Conservation (phyloP, 1,284 basidiomycete species). For the Anthracocystis setariae region DNA sequence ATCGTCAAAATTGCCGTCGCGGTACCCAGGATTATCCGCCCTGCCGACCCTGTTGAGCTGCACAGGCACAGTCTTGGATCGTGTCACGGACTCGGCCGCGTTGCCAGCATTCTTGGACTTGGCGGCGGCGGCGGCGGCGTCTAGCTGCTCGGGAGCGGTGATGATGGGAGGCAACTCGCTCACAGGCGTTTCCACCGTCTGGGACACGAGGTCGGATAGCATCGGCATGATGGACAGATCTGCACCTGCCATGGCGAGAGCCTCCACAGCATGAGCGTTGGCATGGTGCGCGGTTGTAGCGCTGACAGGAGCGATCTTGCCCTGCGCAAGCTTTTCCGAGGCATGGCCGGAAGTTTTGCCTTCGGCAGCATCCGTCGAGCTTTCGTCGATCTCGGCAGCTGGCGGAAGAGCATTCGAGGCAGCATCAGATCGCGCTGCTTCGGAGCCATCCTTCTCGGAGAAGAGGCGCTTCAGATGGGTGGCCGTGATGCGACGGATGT, state of each 20-base stretch:
- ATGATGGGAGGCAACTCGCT: conserved; percentile 28
- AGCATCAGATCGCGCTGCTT: conserved; percentile 24
- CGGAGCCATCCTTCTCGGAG: conserved; percentile 70
- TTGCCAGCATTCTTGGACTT: neutral
- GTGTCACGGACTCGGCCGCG: conserved; percentile 11
- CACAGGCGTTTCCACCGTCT: conserved; percentile 29
- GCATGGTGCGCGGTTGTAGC: conserved; percentile 2
- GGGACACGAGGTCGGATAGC: conserved; percentile 35
- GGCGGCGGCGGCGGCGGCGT: conserved; percentile 1
- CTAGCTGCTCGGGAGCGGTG: conserved; percentile 3
- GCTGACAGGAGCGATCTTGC: conserved; percentile 18
- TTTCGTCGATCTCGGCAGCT: conserved; percentile 64
- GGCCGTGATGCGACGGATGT: conserved; percentile 67
- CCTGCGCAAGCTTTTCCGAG: conserved; percentile 9
- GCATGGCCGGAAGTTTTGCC: conserved; percentile 15
- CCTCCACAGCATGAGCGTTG: conserved; percentile 24
- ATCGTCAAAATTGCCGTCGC: conserved; percentile 42
- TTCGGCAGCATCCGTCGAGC: conserved; percentile 34
- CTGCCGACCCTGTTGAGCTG: conserved; percentile 31
- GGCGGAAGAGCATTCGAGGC: conserved; percentile 48
- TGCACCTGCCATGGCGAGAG: conserved; percentile 29
- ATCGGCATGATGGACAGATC: conserved; percentile 35
- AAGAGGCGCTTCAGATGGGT: conserved; percentile 71
- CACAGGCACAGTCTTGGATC: conserved; percentile 24
- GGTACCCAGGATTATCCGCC: conserved; percentile 17